Conservation (phyloP, 176 grass and related monocot genomes). For the Otatea glauca region DNA sequence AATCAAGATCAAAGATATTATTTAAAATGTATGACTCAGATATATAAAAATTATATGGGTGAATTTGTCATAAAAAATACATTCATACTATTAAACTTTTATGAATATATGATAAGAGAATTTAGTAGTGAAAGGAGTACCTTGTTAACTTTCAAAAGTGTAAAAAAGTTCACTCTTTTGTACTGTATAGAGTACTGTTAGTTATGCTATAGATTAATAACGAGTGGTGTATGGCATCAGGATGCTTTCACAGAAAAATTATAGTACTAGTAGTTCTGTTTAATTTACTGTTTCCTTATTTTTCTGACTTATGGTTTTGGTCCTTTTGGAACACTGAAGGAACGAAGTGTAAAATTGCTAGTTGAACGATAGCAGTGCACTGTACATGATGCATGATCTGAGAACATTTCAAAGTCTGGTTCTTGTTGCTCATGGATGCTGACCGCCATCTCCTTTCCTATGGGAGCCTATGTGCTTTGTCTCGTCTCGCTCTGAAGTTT, state of each 20-base stretch:
- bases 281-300: neutral
- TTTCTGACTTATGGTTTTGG: neutral
- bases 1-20: too few species aligned
- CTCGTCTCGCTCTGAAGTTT: neutral
- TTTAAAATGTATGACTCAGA: too few species aligned
- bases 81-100: too few species aligned
- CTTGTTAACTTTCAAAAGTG: too few species aligned
- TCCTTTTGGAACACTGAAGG: neutral
- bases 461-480: neutral
- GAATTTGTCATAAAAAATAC: too few species aligned
- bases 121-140: too few species aligned
- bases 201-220: neutral
- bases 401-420: neutral
- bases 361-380: neutral
- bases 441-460: neutral
- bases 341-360: neutral
- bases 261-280: too few species aligned
- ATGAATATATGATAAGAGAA: too few species aligned
- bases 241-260: neutral
- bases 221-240: neutral
- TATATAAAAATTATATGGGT: too few species aligned
- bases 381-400: constrained; percentile 3
- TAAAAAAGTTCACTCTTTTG: too few species aligned
- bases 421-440: neutral
- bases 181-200: too few species aligned